Evolutionary conservation across 1,284 basidiomycete species (phyloP).

Genomic region (Porogramme epimiltina): DNA sequence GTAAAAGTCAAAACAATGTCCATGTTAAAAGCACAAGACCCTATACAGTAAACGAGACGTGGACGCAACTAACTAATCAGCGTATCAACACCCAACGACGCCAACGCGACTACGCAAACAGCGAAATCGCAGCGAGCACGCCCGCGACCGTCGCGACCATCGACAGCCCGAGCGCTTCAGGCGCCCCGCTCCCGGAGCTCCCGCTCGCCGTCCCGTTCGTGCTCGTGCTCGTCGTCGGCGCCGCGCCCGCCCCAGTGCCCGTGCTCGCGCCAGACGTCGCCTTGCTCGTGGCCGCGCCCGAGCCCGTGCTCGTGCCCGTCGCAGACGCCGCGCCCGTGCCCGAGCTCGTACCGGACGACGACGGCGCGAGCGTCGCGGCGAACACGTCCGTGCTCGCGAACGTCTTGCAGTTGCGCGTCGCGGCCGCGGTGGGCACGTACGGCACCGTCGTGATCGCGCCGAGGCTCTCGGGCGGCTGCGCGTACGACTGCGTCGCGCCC

Average conservation of each 20-base stretch:
- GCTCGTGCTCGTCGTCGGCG: conserved; percentile 1
- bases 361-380: conserved; percentile 33
- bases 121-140: conserved; percentile 43
- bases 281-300: conserved; percentile 21
- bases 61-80: too few species aligned
- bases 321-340: conserved; percentile 17
- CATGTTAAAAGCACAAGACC: too few species aligned
- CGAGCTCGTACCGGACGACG: conserved; percentile 3
- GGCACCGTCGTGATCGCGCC: conserved; percentile 60
- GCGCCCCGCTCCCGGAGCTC: conserved; percentile 30
- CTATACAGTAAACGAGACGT: too few species aligned
- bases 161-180: conserved; percentile 39
- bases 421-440: conserved; percentile 59
- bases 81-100: too few species aligned
- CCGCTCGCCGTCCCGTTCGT: conserved; percentile 12
- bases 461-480: conserved; percentile 61
- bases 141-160: conserved; percentile 41
- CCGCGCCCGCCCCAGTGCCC: too few species aligned
- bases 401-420: conserved; percentile 63
- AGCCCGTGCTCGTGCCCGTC: conserved; percentile 25
- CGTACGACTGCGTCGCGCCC: conserved; percentile 50
- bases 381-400: conserved; percentile 59
- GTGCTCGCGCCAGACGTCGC: too few species aligned
- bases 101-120: conserved; percentile 20
- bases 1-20: too few species aligned